A percentile compares a stretch with the other conserved stretches of the same genome.
These are phyloP conservation scores for Lipomyces mesembrius DNA, from an alignment of 805 yeast species.

Conservation along the genomic window DNA sequence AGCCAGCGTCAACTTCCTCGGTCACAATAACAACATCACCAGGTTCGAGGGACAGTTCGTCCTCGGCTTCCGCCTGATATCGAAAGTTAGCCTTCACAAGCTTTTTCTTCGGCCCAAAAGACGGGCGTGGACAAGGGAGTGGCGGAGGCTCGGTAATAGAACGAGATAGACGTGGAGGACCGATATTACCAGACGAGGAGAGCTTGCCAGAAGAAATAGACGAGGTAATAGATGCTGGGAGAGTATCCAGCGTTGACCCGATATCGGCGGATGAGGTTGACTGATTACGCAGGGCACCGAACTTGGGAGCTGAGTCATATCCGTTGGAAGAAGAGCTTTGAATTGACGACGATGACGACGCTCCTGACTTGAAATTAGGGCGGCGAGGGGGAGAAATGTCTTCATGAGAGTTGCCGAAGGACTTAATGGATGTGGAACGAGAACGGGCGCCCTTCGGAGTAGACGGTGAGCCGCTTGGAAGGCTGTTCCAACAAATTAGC, in stretches of 20 bases:
- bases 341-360: conserved; percentile 23
- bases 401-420: conserved; percentile 16
- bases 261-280: conserved; percentile 14
- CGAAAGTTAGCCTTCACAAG: conserved; percentile 34
- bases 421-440: conserved; percentile 28
- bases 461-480: conserved; percentile 15
- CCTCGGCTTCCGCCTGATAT: conserved; percentile 38
- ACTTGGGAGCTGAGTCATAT: conserved; percentile 14
- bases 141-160: conserved; percentile 35
- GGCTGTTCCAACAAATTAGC: not conserved
- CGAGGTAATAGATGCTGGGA: conserved; percentile 1
- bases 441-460: conserved; percentile 28
- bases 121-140: conserved; percentile 31
- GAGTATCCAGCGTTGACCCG: not conserved
- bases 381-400: conserved; percentile 33
- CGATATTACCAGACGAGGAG: conserved; percentile 16
- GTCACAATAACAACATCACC: conserved; percentile 38
- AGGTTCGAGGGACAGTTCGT: conserved; percentile 36
- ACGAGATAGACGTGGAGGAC: conserved; percentile 33
- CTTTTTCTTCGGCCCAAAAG: conserved; percentile 26
- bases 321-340: conserved; percentile 17
- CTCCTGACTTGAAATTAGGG: conserved; percentile 24
- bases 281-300: conserved; percentile 17
- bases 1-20: conserved; percentile 37
- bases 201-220: conserved; percentile 30